Base-by-base conservation (phyloP, 2,329 filamentous ascomycete species). In the Arthrobotrys entomopaga region DNA sequence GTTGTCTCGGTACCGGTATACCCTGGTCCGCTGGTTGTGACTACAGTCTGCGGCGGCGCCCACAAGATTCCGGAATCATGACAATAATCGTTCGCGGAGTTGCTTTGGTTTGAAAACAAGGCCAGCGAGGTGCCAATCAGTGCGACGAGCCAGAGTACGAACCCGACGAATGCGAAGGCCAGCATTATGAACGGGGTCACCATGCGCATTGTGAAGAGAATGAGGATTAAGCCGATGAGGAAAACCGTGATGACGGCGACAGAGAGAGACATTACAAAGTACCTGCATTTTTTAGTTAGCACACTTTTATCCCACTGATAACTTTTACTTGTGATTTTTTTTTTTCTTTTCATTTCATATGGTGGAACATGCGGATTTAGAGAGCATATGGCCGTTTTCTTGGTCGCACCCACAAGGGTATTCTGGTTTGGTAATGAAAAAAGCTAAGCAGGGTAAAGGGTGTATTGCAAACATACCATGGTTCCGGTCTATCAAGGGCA, bases 171-270 rank as follows among this genome's bases (percentile, higher is more conserved):
- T n/a, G 63, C 34, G 48, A 75, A 75, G 2, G 52, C 71, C 3
- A 75, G 59, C 71, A 75, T 75, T 43, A 75, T 69, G 54, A 67
- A 65, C 19, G 71, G 71, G 20, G 71, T 75, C 38, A 75, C 64
- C 64, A 75, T 75, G 52, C 65, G 64, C 11, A 75, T 38, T 42
- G 64, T 48, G 71, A 75, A 75, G 15, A 75, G 52, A 22, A 63
- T 50, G 16, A 75, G 16, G 50, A 66, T 58, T 10, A 50, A 16
- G 13, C 38, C 56, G 58, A 75, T 75, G n/a, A 67, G 59, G 42
- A 75, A 56, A 5, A 75, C 22, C 15, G 57, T 75, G 57, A 75
- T 69, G 3, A 75, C 48, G 15, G 71, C 63, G 3, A 75, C 64
- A 46, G 71, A 64, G 46, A 75, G 71, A 10, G 71, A 75, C 65